Percentiles rank a stretch among this genome's conserved stretches.
These are phyloP conservation scores for Mucor velutinosus DNA, from an alignment of 371 early-diverging fungal genomes.

Conservation along the genomic window DNA sequence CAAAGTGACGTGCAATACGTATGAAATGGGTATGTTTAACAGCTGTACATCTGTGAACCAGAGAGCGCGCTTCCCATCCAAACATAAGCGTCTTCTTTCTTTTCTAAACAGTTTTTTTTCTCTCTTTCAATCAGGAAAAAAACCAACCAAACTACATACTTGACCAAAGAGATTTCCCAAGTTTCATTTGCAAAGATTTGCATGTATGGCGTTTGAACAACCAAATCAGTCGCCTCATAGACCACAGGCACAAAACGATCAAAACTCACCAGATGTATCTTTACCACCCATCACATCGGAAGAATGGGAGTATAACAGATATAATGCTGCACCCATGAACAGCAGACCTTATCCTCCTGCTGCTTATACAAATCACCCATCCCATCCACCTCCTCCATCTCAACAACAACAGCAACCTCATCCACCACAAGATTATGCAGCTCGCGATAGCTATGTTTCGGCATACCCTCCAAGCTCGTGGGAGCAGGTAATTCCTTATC, in stretches of 20 bases:
- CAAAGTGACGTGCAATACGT: slow-evolving; percentile 28
- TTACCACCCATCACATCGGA: slow-evolving; percentile 13
- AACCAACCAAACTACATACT: not conserved
- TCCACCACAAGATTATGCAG: not conserved
- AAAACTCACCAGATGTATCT: not conserved
- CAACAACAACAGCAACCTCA: not conserved
- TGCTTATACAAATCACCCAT: not conserved
- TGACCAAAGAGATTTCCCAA: not conserved
- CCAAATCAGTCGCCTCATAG: slow-evolving; percentile 28
- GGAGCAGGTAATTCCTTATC: slow-evolving; percentile 10
- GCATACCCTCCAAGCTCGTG: slow-evolving; percentile 1
- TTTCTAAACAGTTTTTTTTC: not conserved
- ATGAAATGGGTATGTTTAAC: not conserved
- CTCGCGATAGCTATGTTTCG: slow-evolving; percentile 2
- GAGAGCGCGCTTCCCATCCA: slow-evolving; percentile 1
- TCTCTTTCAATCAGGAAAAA: not conserved
- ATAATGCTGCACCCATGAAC: slow-evolving; percentile 10
- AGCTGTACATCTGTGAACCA: not conserved
- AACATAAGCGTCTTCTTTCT: slow-evolving; percentile 4
- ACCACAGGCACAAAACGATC: slow-evolving; percentile 29
- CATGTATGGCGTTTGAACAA: slow-evolving; percentile 44
- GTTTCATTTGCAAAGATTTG: slow-evolving; percentile 1
- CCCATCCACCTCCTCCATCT: not conserved
- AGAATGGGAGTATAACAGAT: slow-evolving; percentile 27
- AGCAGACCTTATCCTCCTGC: slow-evolving; percentile 8